A percentile compares a stretch with the other conserved stretches of the same genome.
Evolutionary conservation across 768 basidiomycete species (phyloP).

Genomic region (Amanita muscaria): DNA sequence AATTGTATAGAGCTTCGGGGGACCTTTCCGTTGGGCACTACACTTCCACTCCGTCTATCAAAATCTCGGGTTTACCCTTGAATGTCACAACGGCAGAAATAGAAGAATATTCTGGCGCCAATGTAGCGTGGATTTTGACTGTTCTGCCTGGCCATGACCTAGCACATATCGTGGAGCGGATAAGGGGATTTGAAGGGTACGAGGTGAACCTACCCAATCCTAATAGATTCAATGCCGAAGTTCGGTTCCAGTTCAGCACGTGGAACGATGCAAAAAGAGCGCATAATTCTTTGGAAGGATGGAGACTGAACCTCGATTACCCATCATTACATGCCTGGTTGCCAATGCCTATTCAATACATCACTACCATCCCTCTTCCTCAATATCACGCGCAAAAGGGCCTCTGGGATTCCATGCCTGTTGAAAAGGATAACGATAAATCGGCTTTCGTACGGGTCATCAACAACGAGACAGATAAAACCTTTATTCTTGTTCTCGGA

Average conservation of each 20-base stretch:
- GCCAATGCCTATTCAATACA: conserved; percentile 43
- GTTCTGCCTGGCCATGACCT: neutral
- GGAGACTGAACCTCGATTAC: conserved; percentile 20
- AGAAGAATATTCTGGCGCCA: neutral
- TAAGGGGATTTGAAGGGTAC: neutral
- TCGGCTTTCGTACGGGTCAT: conserved; percentile 25
- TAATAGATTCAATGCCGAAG: conserved; percentile 6
- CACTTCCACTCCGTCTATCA: neutral
- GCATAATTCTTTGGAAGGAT: conserved; percentile 25
- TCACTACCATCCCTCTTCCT: conserved; percentile 34
- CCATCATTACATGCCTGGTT: conserved; percentile 31
- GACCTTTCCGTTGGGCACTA: too few relatives aligned
- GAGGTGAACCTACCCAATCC: conserved; percentile 5
- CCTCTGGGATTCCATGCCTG: conserved; percentile 37
- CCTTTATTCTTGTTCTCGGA: conserved; percentile 39
- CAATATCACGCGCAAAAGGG: conserved; percentile 44
- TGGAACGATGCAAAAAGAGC: conserved; percentile 40
- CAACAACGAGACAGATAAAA: conserved; percentile 13
- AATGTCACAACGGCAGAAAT: neutral
- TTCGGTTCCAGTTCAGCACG: conserved; percentile 37
- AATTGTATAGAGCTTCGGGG: conserved; percentile 25
- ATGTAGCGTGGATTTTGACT: too few relatives aligned
- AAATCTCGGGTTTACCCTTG: neutral
- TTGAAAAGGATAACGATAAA: conserved; percentile 26
- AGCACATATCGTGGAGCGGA: neutral